These are phyloP conservation scores for Russula emetica DNA, from an alignment of 768 basidiomycete species.

Conservation along the genomic window DNA sequence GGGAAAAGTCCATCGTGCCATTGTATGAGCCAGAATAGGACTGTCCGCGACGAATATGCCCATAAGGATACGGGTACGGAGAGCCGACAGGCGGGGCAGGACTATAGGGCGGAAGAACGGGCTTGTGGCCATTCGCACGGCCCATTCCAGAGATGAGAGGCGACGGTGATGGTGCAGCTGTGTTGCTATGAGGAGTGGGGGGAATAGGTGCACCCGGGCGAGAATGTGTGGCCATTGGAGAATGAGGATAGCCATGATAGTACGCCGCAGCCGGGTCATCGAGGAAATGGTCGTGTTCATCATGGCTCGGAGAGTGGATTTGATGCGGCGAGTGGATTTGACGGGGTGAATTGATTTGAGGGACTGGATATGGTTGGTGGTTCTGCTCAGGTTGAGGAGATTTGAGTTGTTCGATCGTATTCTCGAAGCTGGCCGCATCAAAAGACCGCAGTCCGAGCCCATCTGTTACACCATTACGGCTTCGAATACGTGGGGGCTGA, in stretches of 20 bases:
- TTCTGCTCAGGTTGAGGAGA: conserved; percentile 8
- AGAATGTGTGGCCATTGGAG: conserved; percentile 34
- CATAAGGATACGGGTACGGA: conserved; percentile 75
- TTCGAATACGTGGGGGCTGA: conserved; percentile 22
- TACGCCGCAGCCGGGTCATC: conserved; percentile 59
- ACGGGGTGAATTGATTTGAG: conserved; percentile 7
- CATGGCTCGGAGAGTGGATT: conserved; percentile 37
- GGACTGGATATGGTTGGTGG: conserved; percentile 7
- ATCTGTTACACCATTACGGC: conserved; percentile 27
- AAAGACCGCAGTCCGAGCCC: conserved; percentile 25
- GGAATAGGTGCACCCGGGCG: conserved; percentile 76
- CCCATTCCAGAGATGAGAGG: conserved; percentile 55
- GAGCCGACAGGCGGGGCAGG: conserved; percentile 61
- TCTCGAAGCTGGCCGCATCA: conserved; percentile 21
- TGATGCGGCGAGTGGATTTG: conserved; percentile 31
- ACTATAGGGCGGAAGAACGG: conserved; percentile 43
- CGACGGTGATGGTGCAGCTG: conserved; percentile 68
- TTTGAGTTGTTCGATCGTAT: conserved; percentile 25
- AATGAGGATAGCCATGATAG: conserved; percentile 54
- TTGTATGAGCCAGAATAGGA: conserved; percentile 37
- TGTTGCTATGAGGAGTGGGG: conserved; percentile 73
- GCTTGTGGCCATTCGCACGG: conserved; percentile 35
- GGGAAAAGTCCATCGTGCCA: conserved; percentile 27
- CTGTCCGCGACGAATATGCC: conserved; percentile 57
- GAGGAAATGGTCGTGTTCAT: conserved; percentile 55